Evolutionary conservation across 495 filamentous ascomycete genomes (phyloP).

Genomic region (Gamarada debralockiae): DNA sequence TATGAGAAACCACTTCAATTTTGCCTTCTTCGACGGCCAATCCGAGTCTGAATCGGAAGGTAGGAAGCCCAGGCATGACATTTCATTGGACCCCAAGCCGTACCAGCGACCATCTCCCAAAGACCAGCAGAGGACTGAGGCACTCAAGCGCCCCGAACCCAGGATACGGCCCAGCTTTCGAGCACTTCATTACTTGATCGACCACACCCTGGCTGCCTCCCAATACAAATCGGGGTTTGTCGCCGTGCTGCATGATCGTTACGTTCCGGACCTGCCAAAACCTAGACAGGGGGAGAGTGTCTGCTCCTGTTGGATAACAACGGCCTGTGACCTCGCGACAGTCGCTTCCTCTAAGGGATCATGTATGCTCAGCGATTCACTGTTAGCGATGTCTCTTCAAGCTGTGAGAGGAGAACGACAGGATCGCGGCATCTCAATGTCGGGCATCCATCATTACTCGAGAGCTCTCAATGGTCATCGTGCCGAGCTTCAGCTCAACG

Average conservation of each 20-base stretch:
- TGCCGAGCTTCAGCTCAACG: neutral
- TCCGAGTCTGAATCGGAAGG: neutral
- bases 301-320: neutral
- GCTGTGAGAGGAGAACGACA: neutral
- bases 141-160: no score
- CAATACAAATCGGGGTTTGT: constrained; percentile 1
- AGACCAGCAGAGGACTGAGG: neutral
- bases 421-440: neutral
- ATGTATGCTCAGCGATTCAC: constrained; percentile 1
- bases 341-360: neutral
- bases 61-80: neutral
- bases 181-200: no score
- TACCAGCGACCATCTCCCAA: neutral
- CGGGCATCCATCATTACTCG: neutral
- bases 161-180: no score
- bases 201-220: neutral
- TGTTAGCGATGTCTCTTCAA: neutral
- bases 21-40: neutral
- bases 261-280: neutral
- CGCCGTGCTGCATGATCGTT: neutral
- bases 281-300: neutral
- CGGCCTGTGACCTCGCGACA: neutral
- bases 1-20: neutral
- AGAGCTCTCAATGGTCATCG: neutral
- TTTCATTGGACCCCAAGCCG: neutral